Base-by-base conservation (phyloP, 768 basidiomycete genomes). In the Brasilioporus rufonigricans region DNA sequence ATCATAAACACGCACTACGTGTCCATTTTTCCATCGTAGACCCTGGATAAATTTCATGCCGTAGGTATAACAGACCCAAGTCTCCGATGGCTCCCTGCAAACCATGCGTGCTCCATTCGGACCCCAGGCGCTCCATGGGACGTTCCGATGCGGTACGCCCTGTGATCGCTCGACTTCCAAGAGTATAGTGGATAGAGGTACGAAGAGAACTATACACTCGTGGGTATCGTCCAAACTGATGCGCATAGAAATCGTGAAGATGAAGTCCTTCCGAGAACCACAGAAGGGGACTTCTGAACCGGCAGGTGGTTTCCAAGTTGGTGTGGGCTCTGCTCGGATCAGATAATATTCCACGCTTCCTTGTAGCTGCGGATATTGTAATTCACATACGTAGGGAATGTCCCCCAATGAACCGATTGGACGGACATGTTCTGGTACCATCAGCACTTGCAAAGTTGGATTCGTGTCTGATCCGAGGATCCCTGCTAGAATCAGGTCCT, bases 61-160 rank as follows among this genome's bases (percentile, higher is more conserved):
- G 24, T 73, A 70, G 16, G 70, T 56, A 50, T 68, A 72, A 44
- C 73, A 73, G 21, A 74, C 66, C 74, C 73, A 75, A 14, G 47
- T 58, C 6, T 70, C 67, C 19, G 68, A 68, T 14, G 67, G 64
- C 5, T 55, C 58, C 26, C 66, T 57, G 35, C 33, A 55, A 24
- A 72, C 21, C 61, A 74, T 68, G 39, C 71, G 70, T 4, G 73
- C 58, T 35, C 57, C 55, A 5, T 16, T 19, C 1, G 71, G 69
- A 18, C 74, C 73, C 73, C 73, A 74, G n/a, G 47, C 29, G 3
- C 49, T 35, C 73, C 74, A 75, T 5, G 24, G 5, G 16, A 73
- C 45, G 14, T 19, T 21, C 18, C 52, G 59, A 27, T 49, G 47
- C n/a, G 44, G 52, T 5, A 36, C 14, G 24, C 40, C 18, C 10